phyloP scores from a whole-genome alignment of 2,329 filamentous ascomycete species.

The Colletotrichum sp. region DNA sequence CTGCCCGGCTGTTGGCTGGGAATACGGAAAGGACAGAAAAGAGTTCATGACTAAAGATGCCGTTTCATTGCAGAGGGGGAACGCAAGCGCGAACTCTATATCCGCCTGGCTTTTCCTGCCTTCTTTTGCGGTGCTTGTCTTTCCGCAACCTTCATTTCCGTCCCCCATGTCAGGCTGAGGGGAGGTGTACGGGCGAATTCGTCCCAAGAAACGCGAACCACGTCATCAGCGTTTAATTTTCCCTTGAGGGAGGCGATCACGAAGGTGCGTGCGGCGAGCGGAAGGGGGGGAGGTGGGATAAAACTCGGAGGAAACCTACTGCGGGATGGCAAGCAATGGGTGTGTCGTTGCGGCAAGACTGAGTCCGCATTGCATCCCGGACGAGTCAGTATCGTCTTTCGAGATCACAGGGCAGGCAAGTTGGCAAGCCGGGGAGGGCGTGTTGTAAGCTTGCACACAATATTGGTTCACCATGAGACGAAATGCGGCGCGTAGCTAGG shows the following conservation, averaged over 20 bases:
- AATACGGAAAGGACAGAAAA: not conserved
- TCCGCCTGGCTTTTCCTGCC: not conserved
- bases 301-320: not conserved
- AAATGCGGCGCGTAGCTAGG: not conserved
- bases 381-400: not conserved
- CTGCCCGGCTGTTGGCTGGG: not conserved
- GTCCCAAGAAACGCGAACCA: conserved; percentile 9
- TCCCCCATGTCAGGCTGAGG: not conserved
- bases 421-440: not conserved
- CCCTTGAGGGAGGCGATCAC: not conserved
- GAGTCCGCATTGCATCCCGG: not conserved
- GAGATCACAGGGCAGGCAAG: not conserved
- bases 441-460: not conserved
- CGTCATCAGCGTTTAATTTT: not conserved
- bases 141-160: not conserved
- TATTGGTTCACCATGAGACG: not conserved
- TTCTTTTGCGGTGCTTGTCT: not conserved
- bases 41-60: conserved; percentile 6
- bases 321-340: not conserved
- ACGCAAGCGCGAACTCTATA: conserved; percentile 3
- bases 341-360: not conserved
- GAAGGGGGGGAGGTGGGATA: not conserved
- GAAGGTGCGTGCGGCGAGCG: not conserved
- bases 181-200: not conserved
- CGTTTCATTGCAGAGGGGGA: conserved; percentile 13